Evolutionary conservation across 208 protist genomes (phyloP), one percentile per base, ranked within the genome.

Genomic region (Strigomonas galati): DNA sequence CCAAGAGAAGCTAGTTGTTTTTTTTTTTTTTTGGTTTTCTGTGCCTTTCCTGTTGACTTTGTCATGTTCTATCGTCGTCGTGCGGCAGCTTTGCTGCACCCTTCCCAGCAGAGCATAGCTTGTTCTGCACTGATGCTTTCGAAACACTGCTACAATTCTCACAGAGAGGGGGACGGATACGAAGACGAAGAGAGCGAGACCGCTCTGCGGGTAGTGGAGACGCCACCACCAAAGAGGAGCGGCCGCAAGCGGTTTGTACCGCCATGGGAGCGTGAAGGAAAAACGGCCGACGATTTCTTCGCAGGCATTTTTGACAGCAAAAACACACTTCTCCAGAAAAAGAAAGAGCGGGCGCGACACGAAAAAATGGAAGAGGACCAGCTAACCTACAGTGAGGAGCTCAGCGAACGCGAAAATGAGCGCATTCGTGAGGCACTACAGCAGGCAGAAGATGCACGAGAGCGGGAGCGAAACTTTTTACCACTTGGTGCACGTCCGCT

Each of bases 251-350:
- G 91, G 30, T 96, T 96, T 70, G 67, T 93, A 9, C 87, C 91
- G 17, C 91, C 91, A 26, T 96, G 91, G 87, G 91, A 93, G 62
- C 68, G 66, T 19, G 85, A 91, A 31, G 87, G 87, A 6, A 92
- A 92, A 71, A 78, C 83, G 21, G 83, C 82, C 6, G 87, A 92
- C 12, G 85, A 86, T 26, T 93, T 93, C 65, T 94, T 94, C 53
- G 71, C 67, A 17, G 87, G 87, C 15, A 55, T 96, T 12, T 65
- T 88, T 67, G 70, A 78, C 63, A 84, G 76, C 65, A 10, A 32
- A n/a, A 93, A 96, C 65, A 85, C 91, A 9, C 69, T 91, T 2
- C 79, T 85, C 31, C 73, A 63, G n/a, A 49, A 57, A 14, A 79
- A 82, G 37, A 60, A 62, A 10, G 59, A 82, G 3, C 27, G 21